Percentiles rank a stretch among this genome's conserved stretches.
phyloP scores from a whole-genome alignment of 305 asterid species.

The Euphrasia arctica region DNA sequence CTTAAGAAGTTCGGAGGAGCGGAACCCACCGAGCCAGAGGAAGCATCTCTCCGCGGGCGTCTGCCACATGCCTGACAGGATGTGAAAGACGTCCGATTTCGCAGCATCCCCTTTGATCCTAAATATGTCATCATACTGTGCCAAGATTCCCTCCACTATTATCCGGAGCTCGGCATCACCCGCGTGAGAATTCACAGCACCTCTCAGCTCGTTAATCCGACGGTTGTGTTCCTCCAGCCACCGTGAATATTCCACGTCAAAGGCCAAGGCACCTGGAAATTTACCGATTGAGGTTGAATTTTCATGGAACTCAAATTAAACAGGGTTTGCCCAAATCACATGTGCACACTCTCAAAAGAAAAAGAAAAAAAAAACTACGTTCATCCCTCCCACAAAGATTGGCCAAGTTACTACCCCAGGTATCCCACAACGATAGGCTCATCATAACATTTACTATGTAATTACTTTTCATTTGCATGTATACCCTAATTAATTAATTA shows the following conservation, averaged over 20 bases:
- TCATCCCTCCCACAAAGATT: too few relatives aligned
- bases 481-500: too few relatives aligned
- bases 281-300: neutral
- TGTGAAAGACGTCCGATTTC: conserved; percentile 29
- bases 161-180: conserved; percentile 54
- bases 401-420: too few relatives aligned
- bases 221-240: conserved; percentile 67
- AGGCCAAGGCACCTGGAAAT: conserved; percentile 53
- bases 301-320: too few relatives aligned
- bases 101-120: conserved; percentile 56
- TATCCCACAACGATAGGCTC: too few relatives aligned
- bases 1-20: conserved; percentile 81
- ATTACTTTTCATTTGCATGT: too few relatives aligned
- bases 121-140: conserved; percentile 43
- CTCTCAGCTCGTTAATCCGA: conserved; percentile 50
- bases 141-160: conserved; percentile 40
- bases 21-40: conserved; percentile 81
- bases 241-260: conserved; percentile 58
- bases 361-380: too few relatives aligned
- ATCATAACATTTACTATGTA: too few relatives aligned
- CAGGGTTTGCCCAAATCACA: too few relatives aligned
- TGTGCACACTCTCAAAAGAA: too few relatives aligned
- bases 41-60: conserved; percentile 86
- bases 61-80: conserved; percentile 87
- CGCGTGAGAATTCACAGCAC: conserved; percentile 55